These are phyloP conservation scores for Ustilago trichophora DNA, from an alignment of 1,284 basidiomycete species.

Conservation along the genomic window DNA sequence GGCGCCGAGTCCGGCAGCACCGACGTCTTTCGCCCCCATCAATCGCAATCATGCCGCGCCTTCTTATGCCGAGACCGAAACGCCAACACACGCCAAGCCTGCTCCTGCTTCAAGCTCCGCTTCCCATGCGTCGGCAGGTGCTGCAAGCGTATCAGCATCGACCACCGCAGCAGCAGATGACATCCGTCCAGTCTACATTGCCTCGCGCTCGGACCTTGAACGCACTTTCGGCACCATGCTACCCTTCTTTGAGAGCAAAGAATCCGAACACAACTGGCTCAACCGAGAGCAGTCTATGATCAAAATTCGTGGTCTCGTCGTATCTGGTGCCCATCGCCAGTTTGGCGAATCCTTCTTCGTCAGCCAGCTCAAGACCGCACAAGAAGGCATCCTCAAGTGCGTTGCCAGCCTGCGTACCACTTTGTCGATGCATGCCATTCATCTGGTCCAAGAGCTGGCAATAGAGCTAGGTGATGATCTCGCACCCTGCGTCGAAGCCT, in stretches of 20 bases:
- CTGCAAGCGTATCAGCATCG: slow-evolving; percentile 13
- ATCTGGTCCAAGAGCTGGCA: slow-evolving; percentile 81
- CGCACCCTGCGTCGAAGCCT: slow-evolving; percentile 70
- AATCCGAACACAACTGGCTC: slow-evolving; percentile 96
- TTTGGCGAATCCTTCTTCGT: slow-evolving; percentile 78
- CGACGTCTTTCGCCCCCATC: slow-evolving; percentile 7
- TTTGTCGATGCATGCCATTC: slow-evolving; percentile 81
- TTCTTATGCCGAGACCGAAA: slow-evolving; percentile 4
- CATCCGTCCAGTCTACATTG: slow-evolving; percentile 73
- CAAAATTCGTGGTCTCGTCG: slow-evolving; percentile 89
- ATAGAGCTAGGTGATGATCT: slow-evolving; percentile 70
- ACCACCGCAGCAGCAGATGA: slow-evolving; percentile 43
- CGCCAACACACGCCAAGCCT: neutral
- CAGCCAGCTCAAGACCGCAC: slow-evolving; percentile 77
- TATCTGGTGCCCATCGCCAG: slow-evolving; percentile 79
- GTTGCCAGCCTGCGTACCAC: slow-evolving; percentile 90
- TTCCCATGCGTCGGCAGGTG: neutral
- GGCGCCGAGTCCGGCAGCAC: slow-evolving; percentile 10
- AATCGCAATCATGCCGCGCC: slow-evolving; percentile 2
- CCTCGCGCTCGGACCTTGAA: slow-evolving; percentile 84
- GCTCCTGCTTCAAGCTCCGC: neutral
- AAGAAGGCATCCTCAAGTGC: slow-evolving; percentile 87
- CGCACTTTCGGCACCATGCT: slow-evolving; percentile 81
- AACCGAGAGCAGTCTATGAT: slow-evolving; percentile 81
- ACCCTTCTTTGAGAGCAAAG: slow-evolving; percentile 88